A percentile compares a stretch with the other conserved stretches of the same genome.
Conservation (phyloP, 2,329 filamentous ascomycete species). For the Microsporum audouinii region DNA sequence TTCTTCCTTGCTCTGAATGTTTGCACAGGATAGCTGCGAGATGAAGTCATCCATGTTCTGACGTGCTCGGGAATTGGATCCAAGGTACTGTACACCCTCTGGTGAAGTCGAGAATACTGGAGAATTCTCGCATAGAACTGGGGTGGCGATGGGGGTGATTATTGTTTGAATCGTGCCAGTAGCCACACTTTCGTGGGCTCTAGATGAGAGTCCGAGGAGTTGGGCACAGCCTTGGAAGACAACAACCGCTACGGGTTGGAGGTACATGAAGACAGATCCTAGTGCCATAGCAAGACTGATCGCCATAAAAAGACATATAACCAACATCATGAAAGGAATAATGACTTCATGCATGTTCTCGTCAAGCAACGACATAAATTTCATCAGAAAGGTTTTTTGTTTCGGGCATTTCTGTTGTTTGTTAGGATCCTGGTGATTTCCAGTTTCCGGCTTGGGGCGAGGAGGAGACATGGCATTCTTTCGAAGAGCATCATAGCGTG, state of each 20-base stretch:
- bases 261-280: neutral
- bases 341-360: neutral
- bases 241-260: neutral
- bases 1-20: neutral
- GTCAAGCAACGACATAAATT: neutral
- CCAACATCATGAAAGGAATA: no score
- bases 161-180: neutral
- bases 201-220: neutral
- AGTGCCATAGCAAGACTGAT: neutral
- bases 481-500: neutral
- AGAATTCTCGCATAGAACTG: neutral
- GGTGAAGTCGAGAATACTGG: neutral
- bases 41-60: conserved; percentile 20
- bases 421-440: neutral
- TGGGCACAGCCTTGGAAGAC: neutral
- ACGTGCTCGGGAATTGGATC: neutral
- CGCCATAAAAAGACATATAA: neutral
- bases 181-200: neutral
- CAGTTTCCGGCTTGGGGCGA: neutral
- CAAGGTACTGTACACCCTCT: neutral
- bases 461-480: no score
- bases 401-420: neutral
- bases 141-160: neutral
- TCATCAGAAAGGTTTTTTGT: neutral
- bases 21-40: conserved; percentile 18